Percentiles rank a stretch among this genome's conserved stretches.
These are phyloP conservation scores for Annulohypoxylon moriforme DNA, from an alignment of 495 filamentous ascomycete species.

Conservation along the genomic window DNA sequence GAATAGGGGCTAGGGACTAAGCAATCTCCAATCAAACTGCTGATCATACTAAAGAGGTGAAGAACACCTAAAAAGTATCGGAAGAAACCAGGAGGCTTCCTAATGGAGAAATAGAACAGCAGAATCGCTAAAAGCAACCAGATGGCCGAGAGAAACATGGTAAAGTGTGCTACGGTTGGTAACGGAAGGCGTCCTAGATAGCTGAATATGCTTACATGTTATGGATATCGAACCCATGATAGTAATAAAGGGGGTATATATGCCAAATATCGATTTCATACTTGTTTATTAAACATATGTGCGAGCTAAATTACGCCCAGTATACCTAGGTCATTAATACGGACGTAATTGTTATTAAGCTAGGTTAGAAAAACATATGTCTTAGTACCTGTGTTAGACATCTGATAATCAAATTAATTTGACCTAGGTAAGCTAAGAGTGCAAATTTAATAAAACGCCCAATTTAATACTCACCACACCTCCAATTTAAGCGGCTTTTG, in stretches of 20 bases:
- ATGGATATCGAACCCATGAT: neutral
- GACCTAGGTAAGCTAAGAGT: no score
- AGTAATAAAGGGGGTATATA: no score
- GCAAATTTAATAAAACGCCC: no score
- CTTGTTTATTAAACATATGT: no score
- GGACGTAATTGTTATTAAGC: neutral
- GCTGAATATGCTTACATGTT: neutral
- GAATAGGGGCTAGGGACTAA: neutral
- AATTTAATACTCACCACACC: no score
- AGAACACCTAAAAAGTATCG: neutral
- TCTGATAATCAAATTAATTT: no score
- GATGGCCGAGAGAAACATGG: neutral
- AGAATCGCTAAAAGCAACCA: constrained; percentile 5
- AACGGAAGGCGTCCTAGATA: neutral
- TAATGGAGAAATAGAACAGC: constrained; percentile 2
- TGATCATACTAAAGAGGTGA: neutral
- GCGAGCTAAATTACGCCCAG: no score
- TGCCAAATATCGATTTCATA: no score
- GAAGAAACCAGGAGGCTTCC: neutral
- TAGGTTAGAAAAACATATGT: neutral
- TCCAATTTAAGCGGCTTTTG: no score
- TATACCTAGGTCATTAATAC: neutral
- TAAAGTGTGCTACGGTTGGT: neutral
- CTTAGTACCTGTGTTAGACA: no score
- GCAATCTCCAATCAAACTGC: neutral